phyloP scores from a whole-genome alignment of 805 yeast genomes.

The Yamadazyma endophytica region DNA sequence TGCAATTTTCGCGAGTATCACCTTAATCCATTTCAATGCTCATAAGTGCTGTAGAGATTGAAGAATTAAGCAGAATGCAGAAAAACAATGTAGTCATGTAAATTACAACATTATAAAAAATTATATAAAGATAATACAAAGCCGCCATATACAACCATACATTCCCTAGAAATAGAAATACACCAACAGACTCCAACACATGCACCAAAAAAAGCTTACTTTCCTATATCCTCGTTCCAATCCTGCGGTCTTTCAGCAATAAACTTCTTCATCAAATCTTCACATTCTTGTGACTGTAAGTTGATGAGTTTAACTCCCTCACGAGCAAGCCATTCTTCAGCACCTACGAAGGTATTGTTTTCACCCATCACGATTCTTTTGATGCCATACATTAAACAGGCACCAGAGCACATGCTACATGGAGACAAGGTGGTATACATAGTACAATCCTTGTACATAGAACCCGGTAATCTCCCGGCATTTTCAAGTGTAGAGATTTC shows the following conservation, averaged over 20 bases:
- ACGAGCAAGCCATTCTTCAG: conserved; percentile 64
- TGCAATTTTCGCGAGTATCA: conserved; percentile 1
- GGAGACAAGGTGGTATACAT: conserved; percentile 92
- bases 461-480: conserved; percentile 84
- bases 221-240: conserved; percentile 82
- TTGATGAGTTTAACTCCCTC: conserved; percentile 74
- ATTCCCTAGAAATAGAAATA: too few relatives aligned
- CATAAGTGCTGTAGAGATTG: background rate
- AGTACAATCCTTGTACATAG: conserved; percentile 77
- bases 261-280: conserved; percentile 70
- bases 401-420: conserved; percentile 94
- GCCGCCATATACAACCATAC: too few relatives aligned
- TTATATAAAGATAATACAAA: too few relatives aligned
- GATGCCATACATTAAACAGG: conserved; percentile 83
- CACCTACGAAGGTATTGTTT: conserved; percentile 77
- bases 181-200: too few relatives aligned
- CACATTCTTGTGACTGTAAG: conserved; percentile 56
- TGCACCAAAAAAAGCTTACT: conserved; percentile 6
- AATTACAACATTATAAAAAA: too few relatives aligned
- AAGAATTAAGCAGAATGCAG: too few relatives aligned
- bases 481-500: conserved; percentile 86
- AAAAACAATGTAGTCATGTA: too few relatives aligned
- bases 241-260: conserved; percentile 73
- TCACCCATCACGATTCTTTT: conserved; percentile 88
- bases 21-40: too few relatives aligned